phyloP scores from a whole-genome alignment of 352 stramenopile genomes.

The Pythium volutum region DNA sequence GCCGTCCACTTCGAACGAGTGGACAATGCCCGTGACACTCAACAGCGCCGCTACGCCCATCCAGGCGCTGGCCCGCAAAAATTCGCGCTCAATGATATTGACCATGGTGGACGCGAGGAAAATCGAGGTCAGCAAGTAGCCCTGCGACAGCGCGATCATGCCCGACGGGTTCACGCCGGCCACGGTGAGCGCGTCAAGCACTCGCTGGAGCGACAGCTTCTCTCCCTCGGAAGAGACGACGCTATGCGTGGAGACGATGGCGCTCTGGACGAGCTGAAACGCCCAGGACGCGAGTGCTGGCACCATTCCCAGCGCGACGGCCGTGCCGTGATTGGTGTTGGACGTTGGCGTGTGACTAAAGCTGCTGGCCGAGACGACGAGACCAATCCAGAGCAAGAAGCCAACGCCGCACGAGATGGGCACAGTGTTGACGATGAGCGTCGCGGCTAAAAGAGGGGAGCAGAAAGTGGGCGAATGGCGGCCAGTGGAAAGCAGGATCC shows the following conservation, averaged over 20 bases:
- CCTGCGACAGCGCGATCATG: constrained; percentile 41
- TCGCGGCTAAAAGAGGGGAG: constrained; percentile 11
- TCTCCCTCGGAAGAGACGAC: background rate
- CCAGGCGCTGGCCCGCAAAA: constrained; percentile 34
- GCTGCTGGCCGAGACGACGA: constrained; percentile 41
- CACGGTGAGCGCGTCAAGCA: constrained; percentile 25
- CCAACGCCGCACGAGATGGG: constrained; percentile 39
- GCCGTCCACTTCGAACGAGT: constrained; percentile 40
- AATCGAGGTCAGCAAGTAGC: constrained; percentile 44
- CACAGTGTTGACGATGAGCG: constrained; percentile 34
- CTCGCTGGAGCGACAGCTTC: constrained; percentile 17
- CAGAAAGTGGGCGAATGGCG: background rate
- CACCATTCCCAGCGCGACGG: constrained; percentile 40
- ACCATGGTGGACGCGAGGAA: constrained; percentile 46
- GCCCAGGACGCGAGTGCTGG: constrained; percentile 40
- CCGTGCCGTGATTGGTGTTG: constrained; percentile 40
- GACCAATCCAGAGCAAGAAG: constrained; percentile 49
- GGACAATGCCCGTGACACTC: constrained; percentile 32
- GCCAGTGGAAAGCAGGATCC: background rate
- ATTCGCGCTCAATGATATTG: constrained; percentile 49
- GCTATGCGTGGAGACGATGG: constrained; percentile 22
- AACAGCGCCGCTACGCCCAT: constrained; percentile 32
- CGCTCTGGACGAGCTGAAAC: constrained; percentile 37
- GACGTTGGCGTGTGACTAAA: constrained; percentile 36
- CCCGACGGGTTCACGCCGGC: constrained; percentile 35